Evolutionary conservation across 352 stramenopile genomes (phyloP).

Genomic region (Globisporangium canariense): DNA sequence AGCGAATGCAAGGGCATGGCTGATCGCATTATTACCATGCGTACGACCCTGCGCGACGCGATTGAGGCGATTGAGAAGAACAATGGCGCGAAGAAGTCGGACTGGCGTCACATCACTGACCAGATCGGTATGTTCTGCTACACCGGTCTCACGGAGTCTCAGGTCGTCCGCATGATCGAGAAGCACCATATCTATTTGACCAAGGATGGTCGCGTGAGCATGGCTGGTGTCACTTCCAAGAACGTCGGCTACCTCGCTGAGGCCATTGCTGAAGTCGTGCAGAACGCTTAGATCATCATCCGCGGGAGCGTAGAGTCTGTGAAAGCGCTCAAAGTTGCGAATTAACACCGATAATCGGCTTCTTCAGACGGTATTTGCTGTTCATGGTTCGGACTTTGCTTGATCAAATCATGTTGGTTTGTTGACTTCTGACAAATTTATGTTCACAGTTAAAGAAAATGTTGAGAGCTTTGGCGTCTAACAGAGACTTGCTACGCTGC

Average conservation of each 20-base stretch:
- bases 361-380: constrained; percentile 2
- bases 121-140: constrained; percentile 99
- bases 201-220: constrained; percentile 97
- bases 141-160: constrained; percentile 94
- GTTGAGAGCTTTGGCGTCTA: neutral
- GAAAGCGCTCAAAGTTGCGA: neutral
- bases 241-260: constrained; percentile 97
- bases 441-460: neutral
- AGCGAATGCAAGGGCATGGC: constrained; percentile 96
- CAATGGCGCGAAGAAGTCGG: constrained; percentile 69
- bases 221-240: constrained; percentile 95
- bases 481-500: neutral
- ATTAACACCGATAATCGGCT: constrained; percentile 10
- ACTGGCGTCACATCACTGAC: constrained; percentile 98
- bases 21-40: constrained; percentile 95
- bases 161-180: constrained; percentile 92
- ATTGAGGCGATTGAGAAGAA: constrained; percentile 80
- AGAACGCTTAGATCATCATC: constrained; percentile 58
- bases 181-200: constrained; percentile 99
- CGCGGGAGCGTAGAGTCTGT: neutral
- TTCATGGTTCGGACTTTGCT: neutral
- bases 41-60: constrained; percentile 70
- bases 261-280: constrained; percentile 92
- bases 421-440: neutral
- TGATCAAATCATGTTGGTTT: neutral